Conservation (phyloP, 495 filamentous ascomycete species). For the Neurospora intermedia region DNA sequence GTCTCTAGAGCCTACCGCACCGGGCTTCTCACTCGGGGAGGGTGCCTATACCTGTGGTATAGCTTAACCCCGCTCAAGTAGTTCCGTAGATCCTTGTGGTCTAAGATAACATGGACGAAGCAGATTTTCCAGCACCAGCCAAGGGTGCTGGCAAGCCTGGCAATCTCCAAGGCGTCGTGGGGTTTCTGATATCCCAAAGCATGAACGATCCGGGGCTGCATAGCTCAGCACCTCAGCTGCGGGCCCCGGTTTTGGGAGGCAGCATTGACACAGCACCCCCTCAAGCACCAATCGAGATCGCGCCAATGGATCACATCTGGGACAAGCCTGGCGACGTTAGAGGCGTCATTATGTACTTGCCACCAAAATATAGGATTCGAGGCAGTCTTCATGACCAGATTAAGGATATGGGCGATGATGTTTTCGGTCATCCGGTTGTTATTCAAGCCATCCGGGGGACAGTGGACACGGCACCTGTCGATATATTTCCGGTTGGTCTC, state of each 20-base stretch:
- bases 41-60: neutral
- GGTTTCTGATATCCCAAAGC: rapidly evolving
- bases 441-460: no score
- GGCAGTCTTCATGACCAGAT: no score
- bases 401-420: no score
- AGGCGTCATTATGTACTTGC: neutral
- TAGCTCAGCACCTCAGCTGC: neutral
- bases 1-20: neutral
- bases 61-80: neutral
- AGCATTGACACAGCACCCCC: neutral
- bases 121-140: neutral
- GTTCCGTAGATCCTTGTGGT: neutral
- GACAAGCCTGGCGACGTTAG: neutral
- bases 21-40: neutral
- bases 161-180: neutral
- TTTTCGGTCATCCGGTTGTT: neutral
- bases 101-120: neutral
- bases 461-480: no score
- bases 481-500: no score
- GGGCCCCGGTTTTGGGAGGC: neutral
- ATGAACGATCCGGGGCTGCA: neutral
- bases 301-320: neutral
- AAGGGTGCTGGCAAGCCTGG: neutral
- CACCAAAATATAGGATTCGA: neutral
- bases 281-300: neutral